These are phyloP conservation scores for Quercus lobata DNA, from an alignment of 331 rosid species.

Conservation along the genomic window DNA sequence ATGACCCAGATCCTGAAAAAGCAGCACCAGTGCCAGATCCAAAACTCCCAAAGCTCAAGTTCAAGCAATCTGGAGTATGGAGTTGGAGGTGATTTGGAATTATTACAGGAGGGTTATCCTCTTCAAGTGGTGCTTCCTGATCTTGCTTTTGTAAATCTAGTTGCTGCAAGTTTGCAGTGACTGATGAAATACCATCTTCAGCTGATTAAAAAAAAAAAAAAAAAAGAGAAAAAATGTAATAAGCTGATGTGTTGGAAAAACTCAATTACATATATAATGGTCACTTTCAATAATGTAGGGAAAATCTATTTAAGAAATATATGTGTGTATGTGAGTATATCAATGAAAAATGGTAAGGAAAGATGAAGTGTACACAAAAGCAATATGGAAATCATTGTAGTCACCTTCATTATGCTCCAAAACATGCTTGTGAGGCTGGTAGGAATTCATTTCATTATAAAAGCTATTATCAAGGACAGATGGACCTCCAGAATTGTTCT, in stretches of 20 bases:
- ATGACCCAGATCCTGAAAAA: conserved; percentile 44
- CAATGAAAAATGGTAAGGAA: conserved; percentile 5
- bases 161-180: conserved; percentile 70
- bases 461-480: conserved; percentile 57
- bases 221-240: too few species aligned
- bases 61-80: conserved; percentile 87
- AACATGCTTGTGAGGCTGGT: conserved; percentile 53
- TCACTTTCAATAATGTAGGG: neutral
- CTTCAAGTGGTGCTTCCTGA: conserved; percentile 57
- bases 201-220: conserved; percentile 25
- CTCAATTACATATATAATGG: neutral
- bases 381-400: conserved; percentile 6
- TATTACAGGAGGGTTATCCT: conserved; percentile 69
- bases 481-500: conserved; percentile 57
- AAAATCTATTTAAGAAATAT: neutral
- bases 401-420: conserved; percentile 74
- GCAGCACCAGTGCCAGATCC: conserved; percentile 57
- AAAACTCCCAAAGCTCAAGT: conserved; percentile 97
- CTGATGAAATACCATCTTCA: conserved; percentile 64
- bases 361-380: neutral
- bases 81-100: conserved; percentile 92
- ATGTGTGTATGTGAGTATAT: neutral
- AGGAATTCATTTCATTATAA: conserved; percentile 55
- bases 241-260: neutral
- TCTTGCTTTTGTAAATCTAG: conserved; percentile 61